phyloP scores from a whole-genome alignment of 306 rosid species.

The Prunus dulcis region DNA sequence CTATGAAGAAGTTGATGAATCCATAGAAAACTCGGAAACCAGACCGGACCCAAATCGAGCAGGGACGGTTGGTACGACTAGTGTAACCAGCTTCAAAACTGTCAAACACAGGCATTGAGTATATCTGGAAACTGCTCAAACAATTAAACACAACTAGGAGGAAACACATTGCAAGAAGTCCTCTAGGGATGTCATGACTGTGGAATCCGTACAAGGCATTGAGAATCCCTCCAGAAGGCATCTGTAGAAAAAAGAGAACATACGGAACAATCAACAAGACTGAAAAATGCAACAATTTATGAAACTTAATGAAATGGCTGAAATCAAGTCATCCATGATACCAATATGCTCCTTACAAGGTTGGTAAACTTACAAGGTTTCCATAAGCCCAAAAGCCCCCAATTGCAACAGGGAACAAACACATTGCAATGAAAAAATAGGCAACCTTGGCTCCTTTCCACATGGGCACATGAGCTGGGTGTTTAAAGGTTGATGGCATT shows the following conservation, averaged over 20 bases:
- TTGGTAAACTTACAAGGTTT: slow-evolving; percentile 62
- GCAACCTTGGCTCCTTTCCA: slow-evolving; percentile 99
- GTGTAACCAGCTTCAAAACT: slow-evolving; percentile 99
- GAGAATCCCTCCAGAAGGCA: slow-evolving; percentile 93
- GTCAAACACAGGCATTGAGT: slow-evolving; percentile 98
- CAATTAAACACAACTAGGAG: slow-evolving; percentile 94
- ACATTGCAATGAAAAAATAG: slow-evolving; percentile 90
- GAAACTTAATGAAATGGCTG: not conserved
- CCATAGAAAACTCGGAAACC: slow-evolving; percentile 90
- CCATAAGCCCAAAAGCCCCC: slow-evolving; percentile 99
- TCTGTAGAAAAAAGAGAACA: slow-evolving; percentile 41
- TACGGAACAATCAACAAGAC: not conserved
- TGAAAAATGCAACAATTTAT: not conserved
- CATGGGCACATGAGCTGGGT: slow-evolving; percentile 99
- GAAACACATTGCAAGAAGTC: slow-evolving; percentile 78
- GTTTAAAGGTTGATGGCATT: slow-evolving; percentile 98
- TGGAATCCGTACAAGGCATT: slow-evolving; percentile 86
- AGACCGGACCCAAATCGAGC: slow-evolving; percentile 93
- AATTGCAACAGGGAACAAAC: slow-evolving; percentile 89
- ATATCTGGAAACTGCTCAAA: slow-evolving; percentile 94
- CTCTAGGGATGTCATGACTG: slow-evolving; percentile 80
- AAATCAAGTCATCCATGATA: not conserved
- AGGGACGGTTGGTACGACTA: slow-evolving; percentile 92
- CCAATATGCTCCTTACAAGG: not conserved
- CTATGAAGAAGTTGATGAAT: slow-evolving; percentile 80